phyloP scores from a whole-genome alignment of 129 eudicot genomes.

The Centrapalus pauciflorus region DNA sequence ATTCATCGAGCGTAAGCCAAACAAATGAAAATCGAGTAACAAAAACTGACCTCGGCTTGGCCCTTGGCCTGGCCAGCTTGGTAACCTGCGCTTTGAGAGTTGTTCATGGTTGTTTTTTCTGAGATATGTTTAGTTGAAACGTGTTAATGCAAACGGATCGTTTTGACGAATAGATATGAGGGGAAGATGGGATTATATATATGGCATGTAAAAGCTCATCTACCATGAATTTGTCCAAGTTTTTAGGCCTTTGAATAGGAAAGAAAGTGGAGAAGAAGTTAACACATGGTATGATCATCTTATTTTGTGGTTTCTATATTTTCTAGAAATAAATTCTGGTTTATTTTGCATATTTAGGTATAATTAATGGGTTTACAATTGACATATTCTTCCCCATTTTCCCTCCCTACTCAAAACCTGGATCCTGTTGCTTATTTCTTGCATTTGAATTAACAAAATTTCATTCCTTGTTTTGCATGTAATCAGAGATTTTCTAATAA shows the following conservation, averaged over 20 bases:
- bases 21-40: not conserved
- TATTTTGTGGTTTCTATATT: constrained; percentile 2
- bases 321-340: not conserved
- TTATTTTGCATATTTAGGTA: not conserved
- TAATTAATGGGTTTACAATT: no score
- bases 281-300: constrained; percentile 12
- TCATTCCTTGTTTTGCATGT: no score
- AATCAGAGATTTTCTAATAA: not conserved
- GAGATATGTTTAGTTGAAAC: constrained; percentile 11
- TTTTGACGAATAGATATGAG: constrained; percentile 12
- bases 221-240: constrained; percentile 16
- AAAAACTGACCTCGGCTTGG: constrained; percentile 41
- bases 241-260: constrained; percentile 19
- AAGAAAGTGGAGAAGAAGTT: constrained; percentile 6
- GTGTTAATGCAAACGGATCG: constrained; percentile 9
- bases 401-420: not conserved
- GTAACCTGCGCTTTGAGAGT: constrained; percentile 31
- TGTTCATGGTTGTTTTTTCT: constrained; percentile 29
- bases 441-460: not conserved
- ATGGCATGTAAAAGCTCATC: constrained; percentile 9
- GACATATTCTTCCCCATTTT: not conserved
- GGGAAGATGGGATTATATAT: constrained; percentile 16
- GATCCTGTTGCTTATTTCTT: not conserved
- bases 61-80: constrained; percentile 69
- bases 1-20: no score